Conservation (phyloP, 768 basidiomycete genomes). For the Hygrophorus russula region DNA sequence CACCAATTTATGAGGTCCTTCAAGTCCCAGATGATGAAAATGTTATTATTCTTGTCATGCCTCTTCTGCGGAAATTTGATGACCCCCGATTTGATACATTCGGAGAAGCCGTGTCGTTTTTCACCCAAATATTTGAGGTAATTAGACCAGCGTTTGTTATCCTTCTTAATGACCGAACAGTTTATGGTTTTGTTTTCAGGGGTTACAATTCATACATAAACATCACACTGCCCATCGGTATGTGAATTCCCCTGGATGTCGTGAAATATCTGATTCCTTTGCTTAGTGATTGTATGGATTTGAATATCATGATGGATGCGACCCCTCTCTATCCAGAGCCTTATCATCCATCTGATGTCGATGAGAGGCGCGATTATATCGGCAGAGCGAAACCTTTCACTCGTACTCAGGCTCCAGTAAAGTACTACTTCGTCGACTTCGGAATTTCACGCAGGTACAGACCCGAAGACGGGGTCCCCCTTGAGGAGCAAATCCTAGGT, state of each 20-base stretch:
- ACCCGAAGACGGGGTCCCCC: too few relatives aligned
- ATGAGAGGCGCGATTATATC: constrained; percentile 10
- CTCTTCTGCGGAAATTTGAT: constrained; percentile 15
- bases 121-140: constrained; percentile 24
- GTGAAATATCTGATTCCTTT: not conserved
- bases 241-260: not conserved
- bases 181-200: too few relatives aligned
- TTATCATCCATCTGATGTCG: constrained; percentile 12
- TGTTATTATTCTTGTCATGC: constrained; percentile 17
- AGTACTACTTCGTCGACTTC: too few relatives aligned
- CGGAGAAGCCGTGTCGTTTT: constrained; percentile 23
- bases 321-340: constrained; percentile 9
- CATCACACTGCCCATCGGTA: constrained; percentile 7
- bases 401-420: too few relatives aligned
- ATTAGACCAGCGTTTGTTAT: not conserved
- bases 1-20: too few relatives aligned
- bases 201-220: too few relatives aligned
- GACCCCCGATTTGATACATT: constrained; percentile 22
- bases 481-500: too few relatives aligned
- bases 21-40: too few relatives aligned
- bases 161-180: too few relatives aligned
- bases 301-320: too few relatives aligned
- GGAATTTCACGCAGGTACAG: too few relatives aligned
- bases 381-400: too few relatives aligned
- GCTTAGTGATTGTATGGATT: constrained; percentile 16